These are phyloP conservation scores for Sergeia podlipaevii DNA, from an alignment of 208 protist genomes.

Conservation along the genomic window DNA sequence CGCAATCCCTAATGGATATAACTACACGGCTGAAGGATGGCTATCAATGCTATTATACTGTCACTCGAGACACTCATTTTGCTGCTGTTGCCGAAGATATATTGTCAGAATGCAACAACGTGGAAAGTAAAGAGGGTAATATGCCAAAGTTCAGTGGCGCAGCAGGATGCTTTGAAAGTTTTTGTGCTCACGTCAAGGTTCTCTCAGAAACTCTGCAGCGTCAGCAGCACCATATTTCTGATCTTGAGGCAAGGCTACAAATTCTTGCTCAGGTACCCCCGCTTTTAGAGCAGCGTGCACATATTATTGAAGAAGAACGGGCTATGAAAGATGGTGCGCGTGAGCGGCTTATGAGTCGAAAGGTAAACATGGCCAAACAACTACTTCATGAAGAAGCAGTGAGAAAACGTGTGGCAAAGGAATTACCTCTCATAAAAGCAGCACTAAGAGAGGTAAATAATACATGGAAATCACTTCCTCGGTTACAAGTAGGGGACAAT, in stretches of 20 bases:
- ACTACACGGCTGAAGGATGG: too few species aligned
- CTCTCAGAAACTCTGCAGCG: too few species aligned
- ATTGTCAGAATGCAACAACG: too few species aligned
- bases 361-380: conserved; percentile 85
- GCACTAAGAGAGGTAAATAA: conserved; percentile 44
- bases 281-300: conserved; percentile 31
- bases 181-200: too few species aligned
- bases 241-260: conserved; percentile 23
- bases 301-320: conserved; percentile 41
- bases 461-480: conserved; percentile 11
- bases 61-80: too few species aligned
- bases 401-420: conserved; percentile 51
- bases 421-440: conserved; percentile 50
- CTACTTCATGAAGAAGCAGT: conserved; percentile 71
- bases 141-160: too few species aligned
- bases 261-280: conserved; percentile 36
- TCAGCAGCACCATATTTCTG: too few species aligned
- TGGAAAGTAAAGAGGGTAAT: too few species aligned
- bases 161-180: too few species aligned
- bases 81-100: too few species aligned
- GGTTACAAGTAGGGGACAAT: background rate
- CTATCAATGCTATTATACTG: too few species aligned
- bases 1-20: too few species aligned
- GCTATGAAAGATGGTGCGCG: conserved; percentile 41
- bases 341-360: conserved; percentile 72